phyloP scores from a whole-genome alignment of 108 stramenopile genomes.

The Cyclostephanos invisitatus region DNA sequence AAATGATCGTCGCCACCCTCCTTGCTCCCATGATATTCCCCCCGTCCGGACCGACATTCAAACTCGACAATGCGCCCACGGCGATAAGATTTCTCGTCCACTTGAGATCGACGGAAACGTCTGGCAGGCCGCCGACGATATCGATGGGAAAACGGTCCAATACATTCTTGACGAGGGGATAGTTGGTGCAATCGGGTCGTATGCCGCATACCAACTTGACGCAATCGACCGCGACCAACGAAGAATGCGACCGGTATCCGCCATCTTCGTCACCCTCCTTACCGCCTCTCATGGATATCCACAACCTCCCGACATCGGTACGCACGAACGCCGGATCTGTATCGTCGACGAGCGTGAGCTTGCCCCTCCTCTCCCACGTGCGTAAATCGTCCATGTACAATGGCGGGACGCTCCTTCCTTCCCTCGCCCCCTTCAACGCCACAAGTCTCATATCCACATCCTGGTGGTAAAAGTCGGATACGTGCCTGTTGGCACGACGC shows the following conservation, averaged over 20 bases:
- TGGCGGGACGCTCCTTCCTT: constrained; percentile 73
- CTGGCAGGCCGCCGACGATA: constrained; percentile 56
- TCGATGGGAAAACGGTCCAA: constrained; percentile 33
- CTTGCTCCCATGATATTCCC: constrained; percentile 75
- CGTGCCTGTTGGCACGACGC: constrained; percentile 42
- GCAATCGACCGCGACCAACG: constrained; percentile 21
- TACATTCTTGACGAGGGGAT: constrained; percentile 33
- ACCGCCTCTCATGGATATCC: constrained; percentile 21
- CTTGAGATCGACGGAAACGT: constrained; percentile 55
- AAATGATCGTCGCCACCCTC: constrained; percentile 58
- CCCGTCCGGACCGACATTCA: constrained; percentile 71
- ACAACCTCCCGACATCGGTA: constrained; percentile 4
- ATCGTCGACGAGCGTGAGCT: constrained; percentile 14
- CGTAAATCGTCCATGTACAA: constrained; percentile 59
- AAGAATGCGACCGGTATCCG: no score
- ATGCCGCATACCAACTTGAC: constrained; percentile 66
- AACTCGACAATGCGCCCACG: constrained; percentile 53
- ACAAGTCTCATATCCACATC: constrained; percentile 32
- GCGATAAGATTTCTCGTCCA: constrained; percentile 59
- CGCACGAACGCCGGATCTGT: constrained; percentile 12
- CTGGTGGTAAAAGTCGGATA: constrained; percentile 67
- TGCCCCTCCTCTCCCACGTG: constrained; percentile 32
- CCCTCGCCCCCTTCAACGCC: constrained; percentile 38
- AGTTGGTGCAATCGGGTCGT: constrained; percentile 44
- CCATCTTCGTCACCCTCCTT: not conserved